These are phyloP conservation scores for Fusarium sp. DNA, from an alignment of 2,329 filamentous ascomycete genomes.

Conservation along the genomic window DNA sequence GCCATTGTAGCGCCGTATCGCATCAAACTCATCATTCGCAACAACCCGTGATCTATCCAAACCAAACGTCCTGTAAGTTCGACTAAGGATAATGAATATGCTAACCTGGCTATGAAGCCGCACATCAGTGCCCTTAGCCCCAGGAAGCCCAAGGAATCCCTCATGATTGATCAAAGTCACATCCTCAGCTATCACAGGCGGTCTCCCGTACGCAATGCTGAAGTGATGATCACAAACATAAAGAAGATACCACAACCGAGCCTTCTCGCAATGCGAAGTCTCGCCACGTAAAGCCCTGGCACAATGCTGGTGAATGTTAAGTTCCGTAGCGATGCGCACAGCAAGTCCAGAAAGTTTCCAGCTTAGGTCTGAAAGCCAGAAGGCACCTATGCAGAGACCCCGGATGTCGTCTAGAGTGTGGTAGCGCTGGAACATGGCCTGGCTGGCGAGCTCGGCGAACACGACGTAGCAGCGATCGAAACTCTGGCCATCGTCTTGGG, in stretches of 20 bases:
- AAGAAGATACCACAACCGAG: fast-evolving
- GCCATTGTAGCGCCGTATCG: background rate
- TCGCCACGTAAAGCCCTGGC: background rate
- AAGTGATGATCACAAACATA: background rate
- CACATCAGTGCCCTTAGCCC: background rate
- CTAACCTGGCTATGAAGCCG: background rate
- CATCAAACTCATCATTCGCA: background rate
- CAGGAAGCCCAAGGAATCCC: background rate
- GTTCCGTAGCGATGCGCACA: background rate
- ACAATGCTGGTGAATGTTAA: background rate
- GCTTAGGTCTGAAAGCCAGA: background rate
- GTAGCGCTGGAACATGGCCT: background rate
- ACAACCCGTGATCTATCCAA: background rate
- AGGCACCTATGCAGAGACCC: background rate
- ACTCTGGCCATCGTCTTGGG: background rate
- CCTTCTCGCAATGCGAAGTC: background rate
- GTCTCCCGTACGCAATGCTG: background rate
- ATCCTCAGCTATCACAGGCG: background rate
- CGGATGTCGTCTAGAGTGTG: background rate
- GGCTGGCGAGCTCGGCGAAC: background rate
- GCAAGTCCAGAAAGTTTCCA: background rate
- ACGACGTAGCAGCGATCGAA: background rate
- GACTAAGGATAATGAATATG: background rate
- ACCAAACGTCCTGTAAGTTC: background rate
- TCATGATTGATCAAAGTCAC: background rate